Base-by-base conservation (phyloP, 2,329 filamentous ascomycete genomes). In the Colletotrichum destructivum region DNA sequence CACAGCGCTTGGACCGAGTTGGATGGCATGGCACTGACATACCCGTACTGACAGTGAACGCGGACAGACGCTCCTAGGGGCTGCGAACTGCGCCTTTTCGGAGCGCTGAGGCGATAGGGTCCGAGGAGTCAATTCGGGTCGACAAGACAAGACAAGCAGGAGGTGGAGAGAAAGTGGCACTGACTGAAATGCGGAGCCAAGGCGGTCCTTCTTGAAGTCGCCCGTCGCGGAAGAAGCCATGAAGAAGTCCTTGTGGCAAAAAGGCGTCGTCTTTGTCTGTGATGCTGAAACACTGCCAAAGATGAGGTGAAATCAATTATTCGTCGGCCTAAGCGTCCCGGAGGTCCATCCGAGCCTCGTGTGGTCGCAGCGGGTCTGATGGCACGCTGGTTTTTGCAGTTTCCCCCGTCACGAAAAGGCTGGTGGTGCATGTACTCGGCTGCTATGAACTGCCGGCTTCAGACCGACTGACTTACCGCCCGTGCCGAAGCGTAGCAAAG, bases 201-300 rank as follows among this genome's bases (percentile, higher is more conserved):
- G 35, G 35, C 35, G 9, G 35, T 38, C 35, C 35, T 38, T 38
- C 35, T 38, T 38, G 35, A 63, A 51, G 18, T n/a, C 62, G 40
- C 49, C 51, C 52, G 51, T 16, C 42, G 54, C 54, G 26, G 65
- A 60, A 47, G 40, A 49, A 54, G 47, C 55, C 46, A 23, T 38
- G 65, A 63, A 47, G 40, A 49, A 54, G 47, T 60, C 46, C 13
- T 40, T 54, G 69, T 72, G 69, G 69, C 65, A 51, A 69, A 72
- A 63, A 63, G 44, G 69, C 69, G 69, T 72, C 69, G 69, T 72
- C 69, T 64, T 69, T 64, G 66, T 72, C 60, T n/a, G 65, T 64
- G 59, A 69, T 26, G 54, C 69, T 72, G 69, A 72, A 72, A 72
- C 69, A 69, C 60, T 52, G 54, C 40, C 26, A 49, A 66, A 72